phyloP scores from a whole-genome alignment of 768 basidiomycete species.

The Mycena metata region DNA sequence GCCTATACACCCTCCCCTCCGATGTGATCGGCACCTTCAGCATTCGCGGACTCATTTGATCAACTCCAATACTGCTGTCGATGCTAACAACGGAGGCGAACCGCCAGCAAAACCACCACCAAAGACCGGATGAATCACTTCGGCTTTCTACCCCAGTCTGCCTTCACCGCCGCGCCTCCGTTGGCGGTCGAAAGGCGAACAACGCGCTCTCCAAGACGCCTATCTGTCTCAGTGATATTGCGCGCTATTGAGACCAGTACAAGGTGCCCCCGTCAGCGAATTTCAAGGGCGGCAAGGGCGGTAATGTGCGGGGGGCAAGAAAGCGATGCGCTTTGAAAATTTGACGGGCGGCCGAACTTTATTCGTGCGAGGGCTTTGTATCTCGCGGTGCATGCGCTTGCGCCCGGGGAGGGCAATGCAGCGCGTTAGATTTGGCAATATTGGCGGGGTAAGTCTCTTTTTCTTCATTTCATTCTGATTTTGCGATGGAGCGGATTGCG shows the following conservation, averaged over 20 bases:
- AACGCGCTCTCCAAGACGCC: constrained; percentile 83
- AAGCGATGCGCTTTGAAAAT: constrained; percentile 65
- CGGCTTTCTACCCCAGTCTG: constrained; percentile 56
- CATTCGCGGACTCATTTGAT: no score
- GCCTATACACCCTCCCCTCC: constrained; percentile 62
- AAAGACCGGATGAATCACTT: constrained; percentile 33
- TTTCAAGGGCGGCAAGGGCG: no score
- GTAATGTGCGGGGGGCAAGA: constrained; percentile 61
- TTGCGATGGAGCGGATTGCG: no score
- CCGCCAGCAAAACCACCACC: background rate
- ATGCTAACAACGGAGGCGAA: no score
- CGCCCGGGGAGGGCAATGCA: constrained; percentile 92
- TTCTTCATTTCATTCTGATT: background rate
- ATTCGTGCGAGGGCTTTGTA: constrained; percentile 85
- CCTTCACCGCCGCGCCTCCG: no score
- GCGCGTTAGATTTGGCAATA: constrained; percentile 97
- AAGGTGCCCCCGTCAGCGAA: constrained; percentile 75
- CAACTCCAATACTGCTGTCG: no score
- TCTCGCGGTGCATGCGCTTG: constrained; percentile 84
- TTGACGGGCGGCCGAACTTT: constrained; percentile 84
- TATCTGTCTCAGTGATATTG: constrained; percentile 95
- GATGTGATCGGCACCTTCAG: background rate
- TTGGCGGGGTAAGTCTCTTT: no score
- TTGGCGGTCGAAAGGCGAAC: constrained; percentile 69
- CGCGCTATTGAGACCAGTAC: constrained; percentile 93